Evolutionary conservation across 768 basidiomycete genomes (phyloP), one percentile per base, ranked within the genome.

Genomic region (Termitomyces sp.): DNA sequence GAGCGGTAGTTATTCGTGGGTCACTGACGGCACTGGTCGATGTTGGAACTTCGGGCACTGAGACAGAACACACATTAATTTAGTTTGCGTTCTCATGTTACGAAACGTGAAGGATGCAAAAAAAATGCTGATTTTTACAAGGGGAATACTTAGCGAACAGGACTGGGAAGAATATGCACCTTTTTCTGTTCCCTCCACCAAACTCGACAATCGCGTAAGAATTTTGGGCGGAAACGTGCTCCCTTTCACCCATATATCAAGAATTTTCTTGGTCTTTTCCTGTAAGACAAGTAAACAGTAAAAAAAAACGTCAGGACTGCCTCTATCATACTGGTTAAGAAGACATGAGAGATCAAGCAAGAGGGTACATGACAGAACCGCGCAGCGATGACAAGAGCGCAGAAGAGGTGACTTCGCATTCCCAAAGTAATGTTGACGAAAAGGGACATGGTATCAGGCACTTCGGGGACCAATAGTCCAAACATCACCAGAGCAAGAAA

Each of bases 181-280:
- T 93, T 93, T 86, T 79, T 80, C 82, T 69, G 82, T 77, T 72
- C 79, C 83, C 74, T 83, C 83, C 73, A 91, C 72, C 71, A 88
- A 76, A 71, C 85, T 82, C 73, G 80, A 77, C 71, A 97, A 79
- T 64, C 86, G 87, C 61, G 85, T 77, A 68, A 95, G 76, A 69
- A 91, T 84, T 65, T 81, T 70, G 67, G 86, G 70, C 57, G 94
- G 88, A 76, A 99, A 99, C 49, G 96, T 96, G 73, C 80, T 84
- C 58, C 86, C 84, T 73, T 95, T 96, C 67, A 81, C 82, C 96
- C 96, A 99, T 68, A 99, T 98, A 76, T 98, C 97, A 74, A 96
- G 85, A 68, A 99, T 87, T 75, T 98, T 98, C 80, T 89, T 89
- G 46, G 91, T 83, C 78, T 99, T 99, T 79, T 97, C 96, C 95